Conservation (phyloP, 2,329 filamentous ascomycete genomes). For the Myrmaecium sp. region DNA sequence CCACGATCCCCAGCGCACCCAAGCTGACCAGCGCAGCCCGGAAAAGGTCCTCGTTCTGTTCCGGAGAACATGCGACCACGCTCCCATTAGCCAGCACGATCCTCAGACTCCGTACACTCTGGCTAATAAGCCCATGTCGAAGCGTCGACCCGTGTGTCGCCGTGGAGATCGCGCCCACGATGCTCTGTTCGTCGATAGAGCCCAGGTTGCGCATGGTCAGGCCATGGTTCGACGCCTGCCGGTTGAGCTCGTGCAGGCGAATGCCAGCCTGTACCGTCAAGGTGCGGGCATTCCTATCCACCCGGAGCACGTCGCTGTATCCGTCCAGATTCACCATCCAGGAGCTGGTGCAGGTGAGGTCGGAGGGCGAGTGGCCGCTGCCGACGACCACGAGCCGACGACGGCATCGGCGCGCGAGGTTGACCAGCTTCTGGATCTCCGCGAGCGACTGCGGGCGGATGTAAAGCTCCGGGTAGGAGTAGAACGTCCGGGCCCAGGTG, state of each 20-base stretch:
- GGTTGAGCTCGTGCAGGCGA: slow-evolving; percentile 56
- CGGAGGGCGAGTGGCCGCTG: slow-evolving; percentile 79
- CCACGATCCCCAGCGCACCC: slow-evolving; percentile 79
- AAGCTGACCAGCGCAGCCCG: slow-evolving; percentile 74
- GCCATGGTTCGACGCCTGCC: slow-evolving; percentile 54
- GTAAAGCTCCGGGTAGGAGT: slow-evolving; percentile 77
- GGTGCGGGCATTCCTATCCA: slow-evolving; percentile 48
- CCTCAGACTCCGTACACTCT: slow-evolving; percentile 55
- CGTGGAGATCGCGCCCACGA: slow-evolving; percentile 82
- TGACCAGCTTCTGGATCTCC: slow-evolving; percentile 73
- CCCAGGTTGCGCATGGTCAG: slow-evolving; percentile 83
- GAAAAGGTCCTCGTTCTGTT: slow-evolving; percentile 63
- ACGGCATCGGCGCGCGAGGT: slow-evolving; percentile 63
- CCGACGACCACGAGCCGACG: slow-evolving; percentile 75
- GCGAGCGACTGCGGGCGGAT: slow-evolving; percentile 62
- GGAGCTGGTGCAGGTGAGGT: slow-evolving; percentile 79
- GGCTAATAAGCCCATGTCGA: slow-evolving; percentile 66
- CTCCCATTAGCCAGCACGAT: slow-evolving; percentile 71
- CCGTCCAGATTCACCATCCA: slow-evolving; percentile 92
- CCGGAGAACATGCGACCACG: slow-evolving; percentile 49
- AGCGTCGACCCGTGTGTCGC: slow-evolving; percentile 85
- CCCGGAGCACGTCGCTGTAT: slow-evolving; percentile 52
- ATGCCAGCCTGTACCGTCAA: slow-evolving; percentile 82
- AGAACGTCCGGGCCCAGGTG: slow-evolving; percentile 91
- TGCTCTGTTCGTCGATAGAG: slow-evolving; percentile 86